Conservation (phyloP, 2,329 filamentous ascomycete genomes). For the Amauroascus verrucosus region DNA sequence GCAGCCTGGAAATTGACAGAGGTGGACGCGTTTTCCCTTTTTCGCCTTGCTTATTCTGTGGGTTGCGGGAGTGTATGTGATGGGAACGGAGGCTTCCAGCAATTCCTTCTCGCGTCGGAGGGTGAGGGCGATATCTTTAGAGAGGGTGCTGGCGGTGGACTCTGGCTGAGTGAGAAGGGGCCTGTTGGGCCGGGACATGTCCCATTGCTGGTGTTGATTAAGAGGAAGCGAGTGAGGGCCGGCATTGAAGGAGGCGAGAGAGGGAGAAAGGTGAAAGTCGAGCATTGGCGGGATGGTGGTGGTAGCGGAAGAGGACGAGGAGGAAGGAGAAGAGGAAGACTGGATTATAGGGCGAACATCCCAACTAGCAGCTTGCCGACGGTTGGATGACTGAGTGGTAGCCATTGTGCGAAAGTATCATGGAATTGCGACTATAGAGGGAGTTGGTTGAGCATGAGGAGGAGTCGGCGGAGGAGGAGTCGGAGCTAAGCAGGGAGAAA, state of each 20-base stretch:
- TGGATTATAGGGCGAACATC: not conserved
- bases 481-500: not conserved
- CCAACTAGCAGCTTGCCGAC: not conserved
- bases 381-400: not conserved
- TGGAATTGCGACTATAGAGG: not conserved
- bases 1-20: conserved; percentile 40
- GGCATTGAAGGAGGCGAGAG: not conserved
- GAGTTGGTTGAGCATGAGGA: not conserved
- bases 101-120: conserved; percentile 4
- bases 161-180: not conserved
- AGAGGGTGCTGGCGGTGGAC: not conserved
- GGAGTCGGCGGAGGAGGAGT: no score
- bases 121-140: not conserved
- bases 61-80: conserved; percentile 42
- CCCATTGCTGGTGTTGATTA: not conserved
- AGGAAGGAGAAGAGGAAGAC: no score
- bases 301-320: no score
- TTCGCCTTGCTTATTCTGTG: conserved; percentile 44
- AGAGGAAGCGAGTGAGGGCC: not conserved
- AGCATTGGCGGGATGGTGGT: conserved; percentile 1
- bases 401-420: conserved; percentile 2
- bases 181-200: not conserved
- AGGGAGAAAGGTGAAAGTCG: conserved; percentile 3
- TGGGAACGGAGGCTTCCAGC: conserved; percentile 7
- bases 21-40: conserved; percentile 43